Base-by-base conservation (phyloP, 495 filamentous ascomycete genomes). In the Gamarada debralockiae region DNA sequence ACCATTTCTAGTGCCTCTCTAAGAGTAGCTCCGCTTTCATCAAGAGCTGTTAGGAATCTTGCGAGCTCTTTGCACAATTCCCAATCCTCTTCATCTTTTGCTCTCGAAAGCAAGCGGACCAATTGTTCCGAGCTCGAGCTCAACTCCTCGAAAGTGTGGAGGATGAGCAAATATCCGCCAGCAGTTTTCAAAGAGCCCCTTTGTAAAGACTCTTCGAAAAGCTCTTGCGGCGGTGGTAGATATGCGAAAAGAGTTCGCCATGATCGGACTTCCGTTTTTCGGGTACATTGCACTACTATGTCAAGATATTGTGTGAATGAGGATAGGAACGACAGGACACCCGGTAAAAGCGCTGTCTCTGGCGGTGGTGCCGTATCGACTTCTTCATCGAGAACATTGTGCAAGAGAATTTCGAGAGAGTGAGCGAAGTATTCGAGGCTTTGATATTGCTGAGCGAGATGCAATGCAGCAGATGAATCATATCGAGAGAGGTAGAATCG, bases 51-150 rank as follows among this genome's bases (percentile, higher is more conserved):
- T 44, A 99, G 69, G 66, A 99, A 99, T 25, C 95, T 72, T 21
- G 92, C 91, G 3, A 99, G 73, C 64, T 99, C 95, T 57, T 90
- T 95, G 67, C 95, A 97, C 4, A 97, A 75, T 52, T 97, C 95
- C 93, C 92, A 99, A 66, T 99, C 93, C 21, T 79, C 82, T 68
- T 89, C 89, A 24, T 81, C 79, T 52, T 89, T 91, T 0, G 92
- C 93, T 48, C 85, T 72, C n/a, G 79, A 78, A 22, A 99, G 79
- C 34, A 99, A 69, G 18, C 91, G 77, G 0, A 97, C 86, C 38
- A 92, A 84, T 59, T 92, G 85, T 58, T 91, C 86, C 22, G 86
- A 88, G 48, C 79, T 83, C 7, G 80, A 77, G n/a, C 80, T 81
- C 55, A 90, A 71, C 55, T 96, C 92, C 58, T 96, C 90, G 50